Conservation (phyloP, 768 basidiomycete genomes). For the Amylocystis lapponica region DNA sequence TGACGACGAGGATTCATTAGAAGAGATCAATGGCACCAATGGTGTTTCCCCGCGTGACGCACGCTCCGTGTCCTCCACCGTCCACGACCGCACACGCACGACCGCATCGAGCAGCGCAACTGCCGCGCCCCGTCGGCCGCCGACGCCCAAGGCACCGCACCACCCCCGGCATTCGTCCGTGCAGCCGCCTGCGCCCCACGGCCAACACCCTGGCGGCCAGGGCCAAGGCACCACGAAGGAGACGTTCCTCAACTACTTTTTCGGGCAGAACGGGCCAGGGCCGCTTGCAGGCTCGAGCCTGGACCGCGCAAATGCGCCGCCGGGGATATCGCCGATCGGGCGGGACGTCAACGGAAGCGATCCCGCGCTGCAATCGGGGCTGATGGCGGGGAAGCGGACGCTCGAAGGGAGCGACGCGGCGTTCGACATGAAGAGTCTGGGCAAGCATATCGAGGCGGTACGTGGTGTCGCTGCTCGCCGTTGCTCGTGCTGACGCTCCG, state of each 20-base stretch:
- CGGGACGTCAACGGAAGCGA: constrained; percentile 60
- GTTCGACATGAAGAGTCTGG: constrained; percentile 98
- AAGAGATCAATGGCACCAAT: constrained; percentile 49
- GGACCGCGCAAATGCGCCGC: constrained; percentile 28
- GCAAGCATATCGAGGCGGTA: constrained; percentile 96
- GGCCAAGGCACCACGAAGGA: constrained; percentile 62
- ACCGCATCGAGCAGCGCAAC: constrained; percentile 29
- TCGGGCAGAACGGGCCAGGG: constrained; percentile 84
- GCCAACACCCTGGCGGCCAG: constrained; percentile 29
- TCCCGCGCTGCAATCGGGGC: constrained; percentile 43
- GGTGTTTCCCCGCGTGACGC: constrained; percentile 47
- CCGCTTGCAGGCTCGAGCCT: constrained; percentile 54
- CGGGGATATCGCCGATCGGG: constrained; percentile 46
- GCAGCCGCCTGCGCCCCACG: constrained; percentile 4
- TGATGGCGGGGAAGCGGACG: constrained; percentile 60
- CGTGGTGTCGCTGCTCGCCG: constrained; percentile 30
- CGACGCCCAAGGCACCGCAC: constrained; percentile 20
- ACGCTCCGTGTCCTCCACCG: constrained; percentile 72
- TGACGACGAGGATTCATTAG: constrained; percentile 59
- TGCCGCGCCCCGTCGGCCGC: constrained; percentile 12
- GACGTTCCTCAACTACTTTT: constrained; percentile 96
- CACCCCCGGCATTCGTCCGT: constrained; percentile 17
- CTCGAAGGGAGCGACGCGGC: constrained; percentile 79
- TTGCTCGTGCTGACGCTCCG: background rate
- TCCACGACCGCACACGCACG: constrained; percentile 68